Evolutionary conservation across 345 rosid species (phyloP).

Genomic region (Laguncularia racemosa): DNA sequence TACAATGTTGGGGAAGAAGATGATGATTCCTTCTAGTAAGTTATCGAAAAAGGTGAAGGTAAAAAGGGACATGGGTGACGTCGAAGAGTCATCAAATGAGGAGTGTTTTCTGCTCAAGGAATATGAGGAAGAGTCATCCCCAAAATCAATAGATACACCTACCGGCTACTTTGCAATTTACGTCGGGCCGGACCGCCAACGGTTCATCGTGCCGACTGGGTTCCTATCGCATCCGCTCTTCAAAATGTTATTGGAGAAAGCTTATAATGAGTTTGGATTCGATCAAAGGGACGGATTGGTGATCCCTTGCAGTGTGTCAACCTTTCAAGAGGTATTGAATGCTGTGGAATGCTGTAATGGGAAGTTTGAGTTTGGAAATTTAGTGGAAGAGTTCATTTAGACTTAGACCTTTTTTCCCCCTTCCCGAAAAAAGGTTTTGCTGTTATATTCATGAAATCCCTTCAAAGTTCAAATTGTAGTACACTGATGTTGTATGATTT

Average conservation of each 20-base stretch:
- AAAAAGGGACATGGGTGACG: constrained; percentile 16
- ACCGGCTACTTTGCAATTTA: constrained; percentile 62
- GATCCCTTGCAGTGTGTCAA: constrained; percentile 59
- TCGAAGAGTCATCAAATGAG: constrained; percentile 15
- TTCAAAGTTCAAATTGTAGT: no score
- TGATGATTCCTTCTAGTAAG: constrained; percentile 43
- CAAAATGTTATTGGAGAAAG: constrained; percentile 70
- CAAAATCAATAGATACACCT: constrained; percentile 26
- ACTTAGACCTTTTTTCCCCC: not conserved
- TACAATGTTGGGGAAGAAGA: constrained; percentile 32
- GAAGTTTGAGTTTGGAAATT: constrained; percentile 52
- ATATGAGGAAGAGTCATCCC: constrained; percentile 14
- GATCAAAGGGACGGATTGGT: constrained; percentile 47
- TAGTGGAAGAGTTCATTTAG: constrained; percentile 65
- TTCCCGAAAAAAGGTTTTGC: not conserved
- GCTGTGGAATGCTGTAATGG: constrained; percentile 54
- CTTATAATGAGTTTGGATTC: constrained; percentile 46
- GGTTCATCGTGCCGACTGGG: constrained; percentile 60
- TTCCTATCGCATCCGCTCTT: constrained; percentile 62
- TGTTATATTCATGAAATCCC: not conserved
- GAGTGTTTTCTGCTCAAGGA: constrained; percentile 28
- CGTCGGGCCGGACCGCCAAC: constrained; percentile 60
- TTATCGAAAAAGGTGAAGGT: constrained; percentile 57
- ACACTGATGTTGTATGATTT: no score
- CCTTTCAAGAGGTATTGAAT: constrained; percentile 53